Evolutionary conservation across 148 eudicot genomes (phyloP).

Genomic region (Dysphania ambrosioides): DNA sequence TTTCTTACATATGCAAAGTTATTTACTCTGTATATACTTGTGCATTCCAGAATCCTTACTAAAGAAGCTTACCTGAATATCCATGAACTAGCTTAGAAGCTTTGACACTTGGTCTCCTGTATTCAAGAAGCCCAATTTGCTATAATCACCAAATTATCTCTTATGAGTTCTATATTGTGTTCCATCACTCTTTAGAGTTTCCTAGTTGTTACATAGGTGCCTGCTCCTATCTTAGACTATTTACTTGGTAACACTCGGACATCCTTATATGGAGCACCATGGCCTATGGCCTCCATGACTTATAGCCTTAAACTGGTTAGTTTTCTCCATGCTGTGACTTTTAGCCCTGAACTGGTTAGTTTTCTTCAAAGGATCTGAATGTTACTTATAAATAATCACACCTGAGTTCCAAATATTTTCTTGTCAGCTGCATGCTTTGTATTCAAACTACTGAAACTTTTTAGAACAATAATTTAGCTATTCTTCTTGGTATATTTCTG

Average conservation of each 20-base stretch:
- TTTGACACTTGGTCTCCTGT: not conserved
- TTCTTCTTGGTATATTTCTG: not conserved
- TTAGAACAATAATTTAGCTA: not conserved
- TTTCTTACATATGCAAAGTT: not conserved
- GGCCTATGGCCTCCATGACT: not conserved
- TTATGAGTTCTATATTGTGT: not conserved
- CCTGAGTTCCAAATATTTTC: too few species aligned
- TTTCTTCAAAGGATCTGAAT: not conserved
- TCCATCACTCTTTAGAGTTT: not conserved
- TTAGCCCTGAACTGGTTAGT: too few species aligned
- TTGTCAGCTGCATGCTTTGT: not conserved
- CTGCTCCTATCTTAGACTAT: not conserved
- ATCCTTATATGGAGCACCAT: not conserved
- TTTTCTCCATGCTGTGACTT: too few species aligned
- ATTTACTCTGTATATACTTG: not conserved
- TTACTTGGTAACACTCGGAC: not conserved
- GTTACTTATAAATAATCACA: not conserved
- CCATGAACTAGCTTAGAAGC: not conserved
- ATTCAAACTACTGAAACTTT: not conserved
- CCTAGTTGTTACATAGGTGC: not conserved
- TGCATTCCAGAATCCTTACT: not conserved
- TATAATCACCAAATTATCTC: not conserved
- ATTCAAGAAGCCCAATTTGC: not conserved
- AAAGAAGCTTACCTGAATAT: not conserved
- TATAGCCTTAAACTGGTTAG: too few species aligned